phyloP scores from a whole-genome alignment of 2,329 filamentous ascomycete genomes.

The Gaeumannomyces tritici region DNA sequence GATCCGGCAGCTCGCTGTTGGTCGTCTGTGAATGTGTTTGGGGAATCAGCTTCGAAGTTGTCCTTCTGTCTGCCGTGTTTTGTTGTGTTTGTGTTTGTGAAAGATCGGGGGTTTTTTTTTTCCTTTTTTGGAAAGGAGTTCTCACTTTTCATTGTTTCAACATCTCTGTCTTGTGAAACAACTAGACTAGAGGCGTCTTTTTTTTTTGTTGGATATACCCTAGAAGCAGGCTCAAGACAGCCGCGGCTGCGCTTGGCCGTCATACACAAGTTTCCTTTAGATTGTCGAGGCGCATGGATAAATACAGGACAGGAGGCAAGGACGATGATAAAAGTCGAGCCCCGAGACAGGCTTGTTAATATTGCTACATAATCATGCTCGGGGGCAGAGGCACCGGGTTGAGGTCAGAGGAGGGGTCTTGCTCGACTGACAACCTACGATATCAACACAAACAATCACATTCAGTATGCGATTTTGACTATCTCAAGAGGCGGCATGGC shows the following conservation, averaged over 20 bases:
- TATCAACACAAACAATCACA: no score
- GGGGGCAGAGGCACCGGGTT: no score
- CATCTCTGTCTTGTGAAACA: not conserved
- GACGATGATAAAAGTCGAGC: not conserved
- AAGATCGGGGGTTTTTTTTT: no score
- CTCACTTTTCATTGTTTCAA: not conserved
- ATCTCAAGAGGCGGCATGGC: no score
- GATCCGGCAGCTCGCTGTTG: slow-evolving; percentile 5
- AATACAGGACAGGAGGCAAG: not conserved
- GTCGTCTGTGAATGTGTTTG: not conserved
- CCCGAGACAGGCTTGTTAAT: no score
- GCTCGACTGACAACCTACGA: no score
- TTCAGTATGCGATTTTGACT: no score
- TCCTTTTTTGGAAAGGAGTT: not conserved
- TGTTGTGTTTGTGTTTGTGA: not conserved
- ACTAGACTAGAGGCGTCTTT: not conserved
- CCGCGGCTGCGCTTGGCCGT: not conserved
- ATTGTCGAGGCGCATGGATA: not conserved
- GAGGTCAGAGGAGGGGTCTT: no score
- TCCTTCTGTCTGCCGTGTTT: not conserved
- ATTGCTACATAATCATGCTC: no score
- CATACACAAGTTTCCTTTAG: not conserved
- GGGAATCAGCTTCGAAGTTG: not conserved
- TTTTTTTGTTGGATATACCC: not conserved
- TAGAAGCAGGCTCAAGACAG: not conserved